Evolutionary conservation across 129 eudicot genomes (phyloP).

Genomic region (Tanacetum coccineum): DNA sequence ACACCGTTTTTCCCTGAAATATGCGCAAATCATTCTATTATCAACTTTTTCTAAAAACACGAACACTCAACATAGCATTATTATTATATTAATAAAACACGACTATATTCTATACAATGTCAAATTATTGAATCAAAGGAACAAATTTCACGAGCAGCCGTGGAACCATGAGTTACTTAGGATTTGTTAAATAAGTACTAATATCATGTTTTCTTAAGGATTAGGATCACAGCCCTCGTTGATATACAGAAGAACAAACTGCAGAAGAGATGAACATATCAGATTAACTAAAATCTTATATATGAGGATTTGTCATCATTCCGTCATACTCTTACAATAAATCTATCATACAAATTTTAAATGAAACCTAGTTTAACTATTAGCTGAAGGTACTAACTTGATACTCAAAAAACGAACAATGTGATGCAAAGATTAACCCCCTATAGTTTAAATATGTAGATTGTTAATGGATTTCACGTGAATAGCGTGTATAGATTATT

Average conservation of each 20-base stretch:
- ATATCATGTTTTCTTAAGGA: neutral
- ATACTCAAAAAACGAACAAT: too few species aligned
- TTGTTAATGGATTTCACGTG: neutral
- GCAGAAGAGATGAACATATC: slow-evolving; percentile 31
- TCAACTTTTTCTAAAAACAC: slow-evolving; percentile 11
- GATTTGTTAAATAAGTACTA: neutral
- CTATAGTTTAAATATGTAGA: too few species aligned
- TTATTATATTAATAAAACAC: neutral
- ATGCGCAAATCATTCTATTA: neutral
- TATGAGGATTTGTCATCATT: too few species aligned
- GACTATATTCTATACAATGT: neutral
- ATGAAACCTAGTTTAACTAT: too few species aligned
- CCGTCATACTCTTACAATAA: too few species aligned
- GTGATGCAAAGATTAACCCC: too few species aligned
- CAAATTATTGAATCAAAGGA: neutral
- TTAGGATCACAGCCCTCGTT: slow-evolving; percentile 67
- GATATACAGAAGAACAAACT: slow-evolving; percentile 73
- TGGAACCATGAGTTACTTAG: neutral
- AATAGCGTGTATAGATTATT: neutral
- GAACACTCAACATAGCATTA: too few species aligned
- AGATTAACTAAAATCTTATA: too few species aligned
- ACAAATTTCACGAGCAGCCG: neutral
- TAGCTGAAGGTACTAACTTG: too few species aligned
- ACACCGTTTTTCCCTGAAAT: slow-evolving; percentile 83
- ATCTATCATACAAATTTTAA: too few species aligned